phyloP scores from a whole-genome alignment of 2,329 filamentous ascomycete genomes.

The Colletotrichum sp. region DNA sequence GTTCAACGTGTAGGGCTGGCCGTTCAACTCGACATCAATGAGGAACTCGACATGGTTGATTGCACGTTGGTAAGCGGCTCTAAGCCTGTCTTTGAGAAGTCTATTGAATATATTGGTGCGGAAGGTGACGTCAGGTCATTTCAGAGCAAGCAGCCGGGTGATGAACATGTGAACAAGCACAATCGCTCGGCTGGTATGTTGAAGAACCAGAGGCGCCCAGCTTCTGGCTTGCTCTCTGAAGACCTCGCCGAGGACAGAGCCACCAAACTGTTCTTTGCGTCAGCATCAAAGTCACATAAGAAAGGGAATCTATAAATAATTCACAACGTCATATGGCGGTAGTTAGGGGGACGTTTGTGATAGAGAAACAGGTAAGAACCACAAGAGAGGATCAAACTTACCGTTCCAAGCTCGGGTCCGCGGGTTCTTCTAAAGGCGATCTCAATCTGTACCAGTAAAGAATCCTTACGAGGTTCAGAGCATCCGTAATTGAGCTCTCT shows the following conservation, averaged over 20 bases:
- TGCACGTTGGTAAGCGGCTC: conserved; percentile 48
- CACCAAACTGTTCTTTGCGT: conserved; percentile 34
- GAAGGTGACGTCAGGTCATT: conserved; percentile 50
- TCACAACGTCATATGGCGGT: background rate
- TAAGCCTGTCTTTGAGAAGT: conserved; percentile 51
- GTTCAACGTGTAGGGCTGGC: conserved; percentile 55
- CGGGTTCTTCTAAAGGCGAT: conserved; percentile 44
- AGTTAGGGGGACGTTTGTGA: background rate
- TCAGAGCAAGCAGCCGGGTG: conserved; percentile 37
- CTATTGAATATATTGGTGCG: conserved; percentile 42
- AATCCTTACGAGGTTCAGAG: conserved; percentile 3
- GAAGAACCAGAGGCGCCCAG: conserved; percentile 53
- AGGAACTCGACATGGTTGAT: conserved; percentile 56
- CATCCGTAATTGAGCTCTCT: conserved; percentile 16
- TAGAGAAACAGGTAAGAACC: background rate
- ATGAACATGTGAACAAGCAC: conserved; percentile 59
- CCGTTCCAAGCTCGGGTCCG: conserved; percentile 60
- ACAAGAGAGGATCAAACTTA: conserved; percentile 22
- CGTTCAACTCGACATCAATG: conserved; percentile 53
- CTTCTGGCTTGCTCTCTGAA: conserved; percentile 61
- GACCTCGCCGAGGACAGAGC: conserved; percentile 42
- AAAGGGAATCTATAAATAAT: background rate
- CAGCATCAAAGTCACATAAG: background rate
- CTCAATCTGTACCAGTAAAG: conserved; percentile 38
- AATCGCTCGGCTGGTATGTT: conserved; percentile 58